Percentiles rank a stretch among this genome's conserved stretches.
These are phyloP conservation scores for Blastocrithidia nonstop DNA, from an alignment of 208 protist species.

Conservation along the genomic window DNA sequence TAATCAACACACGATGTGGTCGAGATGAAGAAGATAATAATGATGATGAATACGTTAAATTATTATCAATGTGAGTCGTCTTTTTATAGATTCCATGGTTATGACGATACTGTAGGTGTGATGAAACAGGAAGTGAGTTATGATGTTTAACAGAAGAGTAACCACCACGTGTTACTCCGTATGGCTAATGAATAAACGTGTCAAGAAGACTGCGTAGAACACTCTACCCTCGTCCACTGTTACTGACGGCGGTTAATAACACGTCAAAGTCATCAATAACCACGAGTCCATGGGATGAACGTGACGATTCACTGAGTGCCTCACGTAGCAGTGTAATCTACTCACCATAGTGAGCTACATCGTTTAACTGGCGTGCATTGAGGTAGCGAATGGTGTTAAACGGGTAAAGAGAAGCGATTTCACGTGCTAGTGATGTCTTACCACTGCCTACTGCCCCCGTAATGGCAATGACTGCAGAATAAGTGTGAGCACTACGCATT, in stretches of 20 bases:
- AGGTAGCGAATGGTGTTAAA: constrained; percentile 16
- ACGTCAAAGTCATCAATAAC: constrained; percentile 96
- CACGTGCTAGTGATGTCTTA: constrained; percentile 32
- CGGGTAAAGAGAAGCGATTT: constrained; percentile 9
- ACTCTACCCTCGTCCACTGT: constrained; percentile 1
- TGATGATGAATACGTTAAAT: neutral
- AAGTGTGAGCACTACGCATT: constrained; percentile 15
- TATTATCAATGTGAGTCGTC: too few relatives aligned
- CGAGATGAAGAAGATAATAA: neutral
- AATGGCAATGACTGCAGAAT: constrained; percentile 25
- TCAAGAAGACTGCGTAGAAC: constrained; percentile 13
- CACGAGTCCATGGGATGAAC: constrained; percentile 78
- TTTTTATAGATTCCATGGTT: constrained; percentile 6
- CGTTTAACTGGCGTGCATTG: constrained; percentile 15
- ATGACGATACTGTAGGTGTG: neutral
- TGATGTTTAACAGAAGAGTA: constrained; percentile 3
- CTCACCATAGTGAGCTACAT: constrained; percentile 15
- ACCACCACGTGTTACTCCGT: constrained; percentile 8
- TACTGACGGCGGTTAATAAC: constrained; percentile 11
- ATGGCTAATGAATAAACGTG: constrained; percentile 13
- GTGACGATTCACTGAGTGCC: constrained; percentile 92
- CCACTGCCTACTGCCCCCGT: constrained; percentile 40
- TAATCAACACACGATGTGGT: constrained; percentile 1
- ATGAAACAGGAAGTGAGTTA: too few relatives aligned
- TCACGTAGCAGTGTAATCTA: constrained; percentile 45